phyloP scores from a whole-genome alignment of 2,329 filamentous ascomycete genomes.

The Phyllosticta paracitricarpa region DNA sequence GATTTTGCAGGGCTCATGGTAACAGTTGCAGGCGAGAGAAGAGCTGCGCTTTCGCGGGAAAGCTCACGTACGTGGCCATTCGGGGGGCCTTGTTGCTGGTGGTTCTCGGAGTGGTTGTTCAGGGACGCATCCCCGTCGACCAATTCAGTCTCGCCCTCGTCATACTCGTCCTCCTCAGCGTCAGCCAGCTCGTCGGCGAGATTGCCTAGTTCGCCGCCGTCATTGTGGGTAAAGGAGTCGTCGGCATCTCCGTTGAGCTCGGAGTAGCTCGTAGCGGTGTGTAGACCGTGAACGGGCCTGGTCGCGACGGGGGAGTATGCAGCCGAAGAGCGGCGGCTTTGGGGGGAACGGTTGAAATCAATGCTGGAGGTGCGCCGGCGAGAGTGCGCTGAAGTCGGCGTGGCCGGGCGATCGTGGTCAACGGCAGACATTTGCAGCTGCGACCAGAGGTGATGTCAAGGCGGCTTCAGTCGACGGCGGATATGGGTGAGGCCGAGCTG shows the following conservation, averaged over 20 bases:
- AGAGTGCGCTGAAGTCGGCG: slow-evolving; percentile 15
- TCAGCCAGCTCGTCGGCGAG: slow-evolving; percentile 73
- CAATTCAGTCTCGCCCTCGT: slow-evolving; percentile 20
- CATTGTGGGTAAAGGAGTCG: slow-evolving; percentile 25
- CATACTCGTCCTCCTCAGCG: slow-evolving; percentile 57
- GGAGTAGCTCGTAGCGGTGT: slow-evolving; percentile 6
- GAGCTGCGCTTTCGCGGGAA: slow-evolving; percentile 33
- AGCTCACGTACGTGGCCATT: slow-evolving; percentile 17
- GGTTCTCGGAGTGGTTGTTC: slow-evolving; percentile 19
- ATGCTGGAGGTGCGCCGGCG: slow-evolving; percentile 32
- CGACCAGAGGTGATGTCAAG: background rate
- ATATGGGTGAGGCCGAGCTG: background rate
- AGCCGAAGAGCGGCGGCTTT: slow-evolving; percentile 31
- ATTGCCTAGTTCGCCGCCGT: slow-evolving; percentile 57
- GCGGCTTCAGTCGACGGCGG: background rate
- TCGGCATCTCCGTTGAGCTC: slow-evolving; percentile 28
- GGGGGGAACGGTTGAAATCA: slow-evolving; percentile 28
- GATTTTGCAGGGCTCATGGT: slow-evolving; percentile 25
- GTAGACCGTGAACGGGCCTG: slow-evolving; percentile 24
- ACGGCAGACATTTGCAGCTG: slow-evolving; percentile 2
- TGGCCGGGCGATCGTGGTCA: slow-evolving; percentile 7
- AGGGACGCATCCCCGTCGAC: slow-evolving; percentile 24
- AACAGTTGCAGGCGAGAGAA: slow-evolving; percentile 27
- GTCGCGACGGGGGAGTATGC: slow-evolving; percentile 35
- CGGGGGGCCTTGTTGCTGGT: background rate